Base-by-base conservation (phyloP, 2,329 filamentous ascomycete genomes). In the Hypomyces perniciosus region DNA sequence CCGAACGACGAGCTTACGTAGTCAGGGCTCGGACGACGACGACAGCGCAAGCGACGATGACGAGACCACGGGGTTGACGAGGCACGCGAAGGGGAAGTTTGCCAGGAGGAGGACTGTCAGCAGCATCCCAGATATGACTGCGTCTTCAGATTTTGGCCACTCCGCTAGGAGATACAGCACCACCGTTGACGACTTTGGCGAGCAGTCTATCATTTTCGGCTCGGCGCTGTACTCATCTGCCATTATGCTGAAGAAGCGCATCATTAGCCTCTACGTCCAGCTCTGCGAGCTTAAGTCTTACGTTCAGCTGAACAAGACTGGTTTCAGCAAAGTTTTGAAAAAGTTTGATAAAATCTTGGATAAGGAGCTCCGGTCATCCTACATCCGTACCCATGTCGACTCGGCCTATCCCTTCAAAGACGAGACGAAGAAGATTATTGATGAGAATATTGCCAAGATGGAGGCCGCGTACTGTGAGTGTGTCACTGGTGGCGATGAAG, bases 291-390 rank as follows among this genome's bases (percentile, higher is more conserved):
- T 99, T 62, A 95, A 96, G 65, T 97, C 92, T 2, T 99, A 91
- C 64, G 85, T 91, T 50, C 92, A 97, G 72, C 81, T 99, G 56
- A 99, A 99, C 76, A 87, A 88, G 70, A 99, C 93, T 0, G 93
- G 93, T 9, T 99, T 99, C 71, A 83, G 85, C 62, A 99, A 99
- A 71, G 91, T 95, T 1, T 73, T 97, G 59, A 99, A 99, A 72
- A 99, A 99, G 69, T 99, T 93, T 64, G 93, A 99, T 77, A 99
- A 99, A 75, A 97, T 88, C 51, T 72, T 96, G 52, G 86, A 96
- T 68, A 85, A 85, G 57, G 85, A 85, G 60, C 75, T 97, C 50
- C 90, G 92, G 58, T 74, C 80, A 10, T 74, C 78, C 42, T 99
- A 96, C 66, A 83, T 96, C 68, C 78, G 81, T 50, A 72, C 81